Evolutionary conservation across 768 basidiomycete genomes (phyloP), one percentile per base, ranked within the genome.

Genomic region (Candolleomyces efflorescens): DNA sequence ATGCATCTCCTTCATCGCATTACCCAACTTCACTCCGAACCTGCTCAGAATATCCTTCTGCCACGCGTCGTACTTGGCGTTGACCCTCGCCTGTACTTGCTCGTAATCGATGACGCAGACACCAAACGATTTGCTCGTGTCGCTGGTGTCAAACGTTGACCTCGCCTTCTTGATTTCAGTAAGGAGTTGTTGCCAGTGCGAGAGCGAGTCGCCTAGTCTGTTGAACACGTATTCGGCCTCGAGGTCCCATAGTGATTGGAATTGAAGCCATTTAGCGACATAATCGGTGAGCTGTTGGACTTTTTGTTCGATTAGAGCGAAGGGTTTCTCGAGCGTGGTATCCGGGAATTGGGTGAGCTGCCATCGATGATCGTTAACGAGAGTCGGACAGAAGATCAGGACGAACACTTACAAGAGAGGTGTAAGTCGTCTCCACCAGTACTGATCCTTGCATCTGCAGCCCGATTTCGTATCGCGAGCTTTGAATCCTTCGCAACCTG

Each of bases 31-130:
- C 59, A 84, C 82, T 3, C 97, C 96, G 67, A 98, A 98, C 48
- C 94, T 80, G 60, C 85, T 87, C 63, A 98, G 77, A 59, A 99
- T 93, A 64, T 99, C 97, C 60, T 89, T 80, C 77, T 98, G 96
- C 96, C 97, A 98, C 18, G 92, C 78, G 69, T 98, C 97, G 70
- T 99, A 99, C 76, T 98, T 98, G 59, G 95, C 93, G 71, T 98
- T 98, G 66, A 99, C 97, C 63, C 95, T 83, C 46, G 92, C 84
- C 73, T 99, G 97, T 24, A 98, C 97, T 71, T 96, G 95, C 71
- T 98, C 96, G 71, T 98, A 99, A 72, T 98, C 92, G 65, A 99
- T 89, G 45, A 95, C 84, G 67, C 92, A 94, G 10, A 95, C 90
- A 1, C 95, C 94, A 67, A 98, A 97, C 48, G 84, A 84, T 62